phyloP scores from a whole-genome alignment of 441 rosid species.

The Adansonia gregorii region DNA sequence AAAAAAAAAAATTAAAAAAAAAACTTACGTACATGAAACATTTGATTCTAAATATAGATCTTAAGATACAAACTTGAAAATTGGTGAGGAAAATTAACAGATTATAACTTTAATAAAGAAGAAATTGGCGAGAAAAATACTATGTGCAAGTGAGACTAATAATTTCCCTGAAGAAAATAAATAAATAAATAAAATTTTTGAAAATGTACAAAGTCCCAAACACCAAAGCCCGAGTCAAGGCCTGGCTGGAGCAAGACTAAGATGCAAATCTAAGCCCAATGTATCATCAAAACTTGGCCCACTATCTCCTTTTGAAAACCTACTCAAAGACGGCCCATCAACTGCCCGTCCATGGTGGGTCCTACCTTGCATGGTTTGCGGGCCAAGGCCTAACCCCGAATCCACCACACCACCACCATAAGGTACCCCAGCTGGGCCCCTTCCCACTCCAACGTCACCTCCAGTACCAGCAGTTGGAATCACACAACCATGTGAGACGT shows the following conservation, averaged over 20 bases:
- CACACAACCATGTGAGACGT: slow-evolving; percentile 80
- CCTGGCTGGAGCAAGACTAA: slow-evolving; percentile 86
- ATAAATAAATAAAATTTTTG: slow-evolving; percentile 37
- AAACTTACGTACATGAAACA: background rate
- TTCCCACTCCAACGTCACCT: slow-evolving; percentile 21
- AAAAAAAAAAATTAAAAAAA: background rate
- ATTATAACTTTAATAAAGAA: background rate
- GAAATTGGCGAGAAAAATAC: background rate
- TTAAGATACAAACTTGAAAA: background rate
- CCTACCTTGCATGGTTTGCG: slow-evolving; percentile 39
- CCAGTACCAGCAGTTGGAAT: slow-evolving; percentile 39
- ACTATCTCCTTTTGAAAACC: slow-evolving; percentile 63
- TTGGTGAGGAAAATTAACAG: slow-evolving; percentile 2
- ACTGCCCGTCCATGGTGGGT: slow-evolving; percentile 40
- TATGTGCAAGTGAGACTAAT: slow-evolving; percentile 25
- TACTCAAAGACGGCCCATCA: slow-evolving; percentile 59
- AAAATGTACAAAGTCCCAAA: slow-evolving; percentile 52
- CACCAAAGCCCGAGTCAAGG: slow-evolving; percentile 41
- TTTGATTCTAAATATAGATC: slow-evolving; percentile 9
- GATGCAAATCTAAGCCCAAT: slow-evolving; percentile 86
- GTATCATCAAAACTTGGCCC: slow-evolving; percentile 69
- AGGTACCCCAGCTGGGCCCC: slow-evolving; percentile 41
- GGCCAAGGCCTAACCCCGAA: slow-evolving; percentile 29
- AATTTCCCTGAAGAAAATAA: slow-evolving; percentile 15
- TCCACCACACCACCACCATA: slow-evolving; percentile 32